These are phyloP conservation scores for Sporisorium sorghi DNA, from an alignment of 1,284 basidiomycete genomes.

Conservation along the genomic window DNA sequence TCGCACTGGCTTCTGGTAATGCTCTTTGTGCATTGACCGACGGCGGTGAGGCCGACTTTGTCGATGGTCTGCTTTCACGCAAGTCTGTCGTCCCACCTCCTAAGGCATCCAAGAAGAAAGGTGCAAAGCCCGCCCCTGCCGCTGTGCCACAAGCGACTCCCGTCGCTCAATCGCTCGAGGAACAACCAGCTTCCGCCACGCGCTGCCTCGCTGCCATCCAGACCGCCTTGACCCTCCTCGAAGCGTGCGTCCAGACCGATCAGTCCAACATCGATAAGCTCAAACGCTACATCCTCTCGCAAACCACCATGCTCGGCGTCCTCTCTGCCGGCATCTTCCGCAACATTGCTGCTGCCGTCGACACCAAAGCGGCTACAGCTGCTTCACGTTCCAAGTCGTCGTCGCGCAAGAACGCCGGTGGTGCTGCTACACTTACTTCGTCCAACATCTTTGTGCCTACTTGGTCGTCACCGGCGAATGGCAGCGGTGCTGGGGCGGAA, in stretches of 20 bases:
- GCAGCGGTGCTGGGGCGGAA: background rate
- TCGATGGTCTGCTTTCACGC: slow-evolving; percentile 43
- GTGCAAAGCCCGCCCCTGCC: background rate
- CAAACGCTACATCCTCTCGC: slow-evolving; percentile 43
- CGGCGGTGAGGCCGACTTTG: slow-evolving; percentile 45
- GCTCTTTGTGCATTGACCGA: slow-evolving; percentile 56
- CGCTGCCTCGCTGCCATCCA: slow-evolving; percentile 40
- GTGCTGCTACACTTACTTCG: slow-evolving; percentile 16
- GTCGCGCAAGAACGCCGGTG: slow-evolving; percentile 19
- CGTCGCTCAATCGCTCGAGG: slow-evolving; percentile 29
- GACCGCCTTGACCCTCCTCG: slow-evolving; percentile 35
- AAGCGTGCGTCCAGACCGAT: slow-evolving; percentile 44
- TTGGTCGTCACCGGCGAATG: too few relatives aligned
- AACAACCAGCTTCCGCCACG: slow-evolving; percentile 33
- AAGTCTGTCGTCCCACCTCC: slow-evolving; percentile 12
- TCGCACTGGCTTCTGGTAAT: slow-evolving; percentile 51
- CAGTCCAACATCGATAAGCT: slow-evolving; percentile 36
- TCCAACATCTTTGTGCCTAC: slow-evolving; percentile 34
- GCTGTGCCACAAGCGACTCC: background rate
- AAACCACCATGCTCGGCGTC: slow-evolving; percentile 53
- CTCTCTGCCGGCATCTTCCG: slow-evolving; percentile 46
- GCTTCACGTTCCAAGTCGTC: slow-evolving; percentile 18
- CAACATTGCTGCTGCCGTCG: slow-evolving; percentile 42
- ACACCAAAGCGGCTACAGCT: slow-evolving; percentile 11
- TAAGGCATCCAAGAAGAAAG: slow-evolving; percentile 41